Base-by-base conservation (phyloP, 2,329 filamentous ascomycete genomes). In the Botryotinia calthae region DNA sequence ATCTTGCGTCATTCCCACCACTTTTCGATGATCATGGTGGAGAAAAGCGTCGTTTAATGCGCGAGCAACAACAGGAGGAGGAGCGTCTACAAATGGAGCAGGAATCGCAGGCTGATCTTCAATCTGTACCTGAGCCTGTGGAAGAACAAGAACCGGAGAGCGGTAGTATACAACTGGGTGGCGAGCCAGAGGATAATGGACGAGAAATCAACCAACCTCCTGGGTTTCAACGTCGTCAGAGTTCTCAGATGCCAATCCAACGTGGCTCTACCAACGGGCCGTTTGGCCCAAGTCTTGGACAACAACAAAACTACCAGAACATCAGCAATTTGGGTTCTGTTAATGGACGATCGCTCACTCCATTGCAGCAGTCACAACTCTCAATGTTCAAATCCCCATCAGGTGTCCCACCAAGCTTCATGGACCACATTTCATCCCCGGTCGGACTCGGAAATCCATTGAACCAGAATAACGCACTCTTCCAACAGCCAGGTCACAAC, bases 21-120 rank as follows among this genome's bases (percentile, higher is more conserved):
- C 84, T 98, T 72, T 95, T 98, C 76, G 95, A 98, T 79, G 85
- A 90, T 1, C 89, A 90, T 72, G 95, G 95, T 70, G 95, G 95
- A 48, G 90, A 91, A 73, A 96, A 94, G 82, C 90, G 95, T 77
- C 90, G 92, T 73, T 88, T 89, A 1, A 90, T 94, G 86, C 91
- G 89, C 75, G 91, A 95, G 72, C 92, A 89, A 78, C 65, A 68
- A 48, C 86, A 87, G 58, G 91, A 93, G 70, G 87, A 88, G 70
- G 84, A 83, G 66, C 83, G 86, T 67, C 81, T 84, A 37, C 85
- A 85, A 73, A 81, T 84, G 28, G 87, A 91, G 78, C 83, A 85
- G 61, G 86, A 89, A 74, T 83, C 83, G 5, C 87, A 89, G 75
- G 82, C 85, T 64, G 82, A 87, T 37, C 78, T 87, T 31, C 85